Evolutionary conservation across 768 basidiomycete genomes (phyloP).

Genomic region (Leccinum incarnatum): DNA sequence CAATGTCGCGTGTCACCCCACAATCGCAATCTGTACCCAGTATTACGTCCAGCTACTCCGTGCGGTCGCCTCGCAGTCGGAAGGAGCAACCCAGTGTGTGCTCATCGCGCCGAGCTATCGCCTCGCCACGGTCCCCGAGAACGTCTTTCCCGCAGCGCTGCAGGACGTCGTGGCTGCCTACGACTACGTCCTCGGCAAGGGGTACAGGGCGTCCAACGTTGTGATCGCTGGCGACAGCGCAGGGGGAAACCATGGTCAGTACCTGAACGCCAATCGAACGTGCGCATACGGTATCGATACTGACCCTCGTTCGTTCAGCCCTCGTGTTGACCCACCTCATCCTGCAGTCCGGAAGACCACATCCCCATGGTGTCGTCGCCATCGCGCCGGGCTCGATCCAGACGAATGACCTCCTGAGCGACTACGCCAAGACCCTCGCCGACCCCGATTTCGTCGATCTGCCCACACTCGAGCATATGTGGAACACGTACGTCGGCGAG

Average conservation of each 20-base stretch:
- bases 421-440: not conserved
- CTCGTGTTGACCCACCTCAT: conserved; percentile 31
- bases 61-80: not conserved
- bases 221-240: conserved; percentile 26
- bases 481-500: conserved; percentile 9
- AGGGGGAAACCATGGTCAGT: conserved; percentile 25
- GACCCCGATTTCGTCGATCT: conserved; percentile 1
- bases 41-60: conserved; percentile 14
- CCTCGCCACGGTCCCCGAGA: conserved; percentile 23
- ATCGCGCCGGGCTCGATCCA: conserved; percentile 42
- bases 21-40: not conserved
- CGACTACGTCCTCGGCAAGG: conserved; percentile 24
- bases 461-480: accelerated
- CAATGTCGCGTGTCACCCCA: conserved; percentile 18
- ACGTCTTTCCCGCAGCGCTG: conserved; percentile 20
- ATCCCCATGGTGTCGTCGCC: conserved; percentile 55
- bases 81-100: conserved; percentile 1
- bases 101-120: conserved; percentile 25
- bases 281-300: not conserved
- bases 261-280: no score
- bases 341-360: conserved; percentile 48
- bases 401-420: conserved; percentile 4
- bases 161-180: conserved; percentile 28
- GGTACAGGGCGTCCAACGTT: conserved; percentile 20
- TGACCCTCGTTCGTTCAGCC: conserved; percentile 5